Percentiles rank a stretch among this genome's conserved stretches.
Evolutionary conservation across 202 grass and related monocot genomes (phyloP).

Genomic region (Schoenoplectus triqueter): DNA sequence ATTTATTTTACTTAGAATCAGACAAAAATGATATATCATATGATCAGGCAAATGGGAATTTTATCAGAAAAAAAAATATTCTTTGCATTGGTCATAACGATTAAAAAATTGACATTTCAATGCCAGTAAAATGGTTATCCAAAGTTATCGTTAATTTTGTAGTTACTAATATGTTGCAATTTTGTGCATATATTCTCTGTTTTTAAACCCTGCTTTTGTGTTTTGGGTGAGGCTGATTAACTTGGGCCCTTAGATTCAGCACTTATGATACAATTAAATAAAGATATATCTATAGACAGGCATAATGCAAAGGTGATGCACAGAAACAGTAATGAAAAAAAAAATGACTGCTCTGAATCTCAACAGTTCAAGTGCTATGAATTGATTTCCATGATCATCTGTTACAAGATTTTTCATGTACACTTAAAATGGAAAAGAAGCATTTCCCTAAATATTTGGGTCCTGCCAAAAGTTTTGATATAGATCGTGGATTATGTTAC

Average conservation of each 20-base stretch:
- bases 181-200: not conserved
- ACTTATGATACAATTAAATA: too few species aligned
- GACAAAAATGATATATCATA: too few species aligned
- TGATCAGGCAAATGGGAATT: too few species aligned
- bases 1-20: not conserved
- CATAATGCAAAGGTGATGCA: not conserved
- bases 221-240: not conserved
- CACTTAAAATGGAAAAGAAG: not conserved
- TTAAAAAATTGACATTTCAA: too few species aligned
- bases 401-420: not conserved
- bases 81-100: too few species aligned
- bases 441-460: constrained; percentile 13
- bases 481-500: not conserved
- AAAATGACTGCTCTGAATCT: not conserved
- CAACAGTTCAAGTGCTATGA: not conserved
- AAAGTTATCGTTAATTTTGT: too few species aligned
- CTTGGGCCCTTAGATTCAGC: not conserved
- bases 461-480: not conserved
- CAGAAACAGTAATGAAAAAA: not conserved
- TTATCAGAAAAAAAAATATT: too few species aligned
- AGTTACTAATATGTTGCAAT: not conserved
- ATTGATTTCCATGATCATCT: not conserved
- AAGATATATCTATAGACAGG: too few species aligned
- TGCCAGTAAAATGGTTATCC: too few species aligned
- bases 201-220: not conserved